Percentiles rank a stretch among this genome's conserved stretches.
Evolutionary conservation across 78 protist genomes (phyloP).

Genomic region (Chrysochromulina parva): DNA sequence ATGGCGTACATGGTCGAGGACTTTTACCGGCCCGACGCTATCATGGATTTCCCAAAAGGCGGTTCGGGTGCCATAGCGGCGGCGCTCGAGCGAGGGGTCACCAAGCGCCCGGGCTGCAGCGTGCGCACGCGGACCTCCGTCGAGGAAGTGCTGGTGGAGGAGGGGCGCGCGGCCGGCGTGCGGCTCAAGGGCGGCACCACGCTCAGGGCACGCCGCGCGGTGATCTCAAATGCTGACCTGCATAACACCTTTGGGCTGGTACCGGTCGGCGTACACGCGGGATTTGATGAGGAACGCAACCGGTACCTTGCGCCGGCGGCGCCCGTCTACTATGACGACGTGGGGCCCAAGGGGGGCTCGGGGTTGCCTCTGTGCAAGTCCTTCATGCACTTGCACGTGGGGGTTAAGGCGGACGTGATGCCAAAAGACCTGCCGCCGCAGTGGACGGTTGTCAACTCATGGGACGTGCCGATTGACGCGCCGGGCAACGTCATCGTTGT

Average conservation of each 20-base stretch:
- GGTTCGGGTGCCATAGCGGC: constrained; percentile 8
- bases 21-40: background rate
- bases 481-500: constrained; percentile 21
- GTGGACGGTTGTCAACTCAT: background rate
- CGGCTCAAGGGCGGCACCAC: background rate
- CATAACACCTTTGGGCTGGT: background rate
- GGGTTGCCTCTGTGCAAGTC: background rate
- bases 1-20: constrained; percentile 25
- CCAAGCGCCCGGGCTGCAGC: constrained; percentile 13
- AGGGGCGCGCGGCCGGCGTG: constrained; percentile 30
- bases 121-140: background rate
- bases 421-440: background rate
- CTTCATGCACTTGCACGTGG: constrained; percentile 21
- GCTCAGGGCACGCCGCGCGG: background rate
- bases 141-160: background rate
- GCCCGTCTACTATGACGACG: background rate
- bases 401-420: background rate
- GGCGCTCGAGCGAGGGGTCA: constrained; percentile 46
- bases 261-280: background rate
- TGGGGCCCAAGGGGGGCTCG: background rate
- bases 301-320: background rate
- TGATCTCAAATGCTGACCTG: constrained; percentile 18
- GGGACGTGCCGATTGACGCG: constrained; percentile 26
- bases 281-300: background rate
- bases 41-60: constrained; percentile 43